Evolutionary conservation across 768 basidiomycete species (phyloP).

Genomic region (Termitomyces titanicus): DNA sequence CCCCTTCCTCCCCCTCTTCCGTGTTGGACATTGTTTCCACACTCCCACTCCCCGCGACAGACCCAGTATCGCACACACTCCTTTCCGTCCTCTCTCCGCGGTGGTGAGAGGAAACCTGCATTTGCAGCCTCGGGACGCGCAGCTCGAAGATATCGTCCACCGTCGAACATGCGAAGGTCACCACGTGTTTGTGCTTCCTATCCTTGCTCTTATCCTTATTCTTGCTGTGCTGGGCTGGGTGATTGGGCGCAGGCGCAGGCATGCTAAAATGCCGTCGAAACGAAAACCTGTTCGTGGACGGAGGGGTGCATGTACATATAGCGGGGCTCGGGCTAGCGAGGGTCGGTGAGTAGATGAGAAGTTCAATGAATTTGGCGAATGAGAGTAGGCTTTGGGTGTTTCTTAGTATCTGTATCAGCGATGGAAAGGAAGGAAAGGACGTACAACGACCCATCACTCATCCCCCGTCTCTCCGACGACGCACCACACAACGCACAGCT

Average conservation of each 20-base stretch:
- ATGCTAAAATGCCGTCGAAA: conserved; percentile 38
- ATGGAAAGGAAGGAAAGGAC: no score
- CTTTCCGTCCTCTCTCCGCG: no score
- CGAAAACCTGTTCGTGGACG: no score
- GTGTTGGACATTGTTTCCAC: no score
- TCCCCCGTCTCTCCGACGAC: conserved; percentile 26
- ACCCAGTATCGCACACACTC: not conserved
- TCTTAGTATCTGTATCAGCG: no score
- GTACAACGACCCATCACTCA: conserved; percentile 53
- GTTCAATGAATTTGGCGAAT: conserved; percentile 55
- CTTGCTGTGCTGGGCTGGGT: no score
- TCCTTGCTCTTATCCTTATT: not conserved
- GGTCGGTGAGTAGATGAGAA: conserved; percentile 43
- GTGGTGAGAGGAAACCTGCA: conserved; percentile 54
- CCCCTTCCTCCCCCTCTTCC: conserved; percentile 6
- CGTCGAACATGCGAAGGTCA: conserved; percentile 44
- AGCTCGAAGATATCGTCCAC: conserved; percentile 61
- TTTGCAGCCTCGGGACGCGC: conserved; percentile 42
- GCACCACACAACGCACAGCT: conserved; percentile 46
- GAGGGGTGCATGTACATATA: no score
- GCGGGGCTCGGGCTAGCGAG: conserved; percentile 30
- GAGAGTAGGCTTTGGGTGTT: conserved; percentile 40
- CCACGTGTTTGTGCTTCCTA: conserved; percentile 16
- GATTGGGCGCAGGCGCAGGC: not conserved
- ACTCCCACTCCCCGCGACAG: not conserved